Conservation (phyloP, 495 filamentous ascomycete species). For the Aspergillus baeticus region DNA sequence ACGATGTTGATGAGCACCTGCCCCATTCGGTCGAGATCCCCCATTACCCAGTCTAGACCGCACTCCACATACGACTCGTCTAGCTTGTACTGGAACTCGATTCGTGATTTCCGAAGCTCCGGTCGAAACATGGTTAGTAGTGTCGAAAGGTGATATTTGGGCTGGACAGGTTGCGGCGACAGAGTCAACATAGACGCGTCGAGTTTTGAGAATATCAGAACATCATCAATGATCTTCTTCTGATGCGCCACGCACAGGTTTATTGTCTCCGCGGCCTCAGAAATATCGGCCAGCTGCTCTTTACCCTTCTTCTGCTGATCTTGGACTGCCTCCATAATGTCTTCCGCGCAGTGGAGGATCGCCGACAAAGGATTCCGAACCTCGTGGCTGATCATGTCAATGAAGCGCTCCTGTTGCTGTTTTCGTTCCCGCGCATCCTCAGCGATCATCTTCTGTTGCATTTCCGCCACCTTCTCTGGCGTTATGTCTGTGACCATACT, state of each 20-base stretch:
- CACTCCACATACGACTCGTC: constrained; percentile 55
- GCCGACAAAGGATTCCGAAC: constrained; percentile 83
- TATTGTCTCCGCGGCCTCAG: constrained; percentile 76
- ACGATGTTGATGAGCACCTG: constrained; percentile 76
- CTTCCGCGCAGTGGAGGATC: constrained; percentile 78
- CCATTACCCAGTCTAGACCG: constrained; percentile 62
- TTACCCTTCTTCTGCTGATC: constrained; percentile 7
- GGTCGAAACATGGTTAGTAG: constrained; percentile 73
- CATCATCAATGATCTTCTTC: constrained; percentile 77
- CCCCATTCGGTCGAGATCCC: constrained; percentile 68
- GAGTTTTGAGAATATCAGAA: constrained; percentile 79
- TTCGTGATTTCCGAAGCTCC: constrained; percentile 65
- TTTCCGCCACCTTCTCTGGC: constrained; percentile 44
- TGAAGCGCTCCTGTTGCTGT: constrained; percentile 76
- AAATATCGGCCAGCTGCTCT: constrained; percentile 28
- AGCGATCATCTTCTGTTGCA: constrained; percentile 57
- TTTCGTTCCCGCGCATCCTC: constrained; percentile 65
- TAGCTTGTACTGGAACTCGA: constrained; percentile 60
- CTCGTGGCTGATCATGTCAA: constrained; percentile 86
- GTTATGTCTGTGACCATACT: constrained; percentile 42
- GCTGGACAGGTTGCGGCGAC: constrained; percentile 65
- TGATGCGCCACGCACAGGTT: constrained; percentile 73
- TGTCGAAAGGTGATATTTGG: constrained; percentile 62
- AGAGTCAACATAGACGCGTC: constrained; percentile 72
- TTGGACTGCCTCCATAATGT: constrained; percentile 49